Conservation (phyloP, 2,329 filamentous ascomycete genomes). For the Trichophyton benhamiae region DNA sequence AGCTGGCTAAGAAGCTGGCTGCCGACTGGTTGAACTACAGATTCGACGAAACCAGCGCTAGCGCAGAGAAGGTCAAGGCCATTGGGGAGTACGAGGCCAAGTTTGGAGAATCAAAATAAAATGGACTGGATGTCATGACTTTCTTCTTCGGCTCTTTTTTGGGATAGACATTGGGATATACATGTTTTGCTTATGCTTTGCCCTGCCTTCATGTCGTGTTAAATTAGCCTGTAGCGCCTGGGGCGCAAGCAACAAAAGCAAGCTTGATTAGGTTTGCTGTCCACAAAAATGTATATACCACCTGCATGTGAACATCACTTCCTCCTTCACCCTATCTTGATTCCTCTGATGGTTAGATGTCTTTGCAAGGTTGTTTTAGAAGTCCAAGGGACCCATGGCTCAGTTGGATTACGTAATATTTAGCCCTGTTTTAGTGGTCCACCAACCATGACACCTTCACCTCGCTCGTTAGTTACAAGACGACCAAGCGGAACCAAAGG, state of each 20-base stretch:
- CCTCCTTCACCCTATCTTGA: background rate
- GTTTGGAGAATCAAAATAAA: conserved; percentile 16
- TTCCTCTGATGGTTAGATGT: background rate
- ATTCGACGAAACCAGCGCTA: conserved; percentile 57
- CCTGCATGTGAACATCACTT: background rate
- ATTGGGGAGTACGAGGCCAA: conserved; percentile 34
- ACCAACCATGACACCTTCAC: too few species aligned
- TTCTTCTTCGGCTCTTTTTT: background rate
- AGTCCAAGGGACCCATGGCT: too few species aligned
- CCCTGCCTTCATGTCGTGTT: background rate
- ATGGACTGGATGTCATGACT: background rate
- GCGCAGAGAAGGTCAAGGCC: conserved; percentile 47
- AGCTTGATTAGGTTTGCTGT: background rate
- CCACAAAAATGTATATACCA: background rate
- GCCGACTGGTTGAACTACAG: conserved; percentile 75
- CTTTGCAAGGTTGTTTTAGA: too few species aligned
- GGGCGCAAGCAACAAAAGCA: background rate
- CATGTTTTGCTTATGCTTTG: too few species aligned
- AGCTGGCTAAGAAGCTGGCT: conserved; percentile 63
- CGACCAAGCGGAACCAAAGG: background rate
- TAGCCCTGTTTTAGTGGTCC: too few species aligned
- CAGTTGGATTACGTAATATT: too few species aligned
- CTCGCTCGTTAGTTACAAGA: too few species aligned
- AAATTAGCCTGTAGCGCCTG: background rate
- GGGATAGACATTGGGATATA: too few species aligned